phyloP scores from a whole-genome alignment of 108 stramenopile species.

The Chaetoceros muelleri region DNA sequence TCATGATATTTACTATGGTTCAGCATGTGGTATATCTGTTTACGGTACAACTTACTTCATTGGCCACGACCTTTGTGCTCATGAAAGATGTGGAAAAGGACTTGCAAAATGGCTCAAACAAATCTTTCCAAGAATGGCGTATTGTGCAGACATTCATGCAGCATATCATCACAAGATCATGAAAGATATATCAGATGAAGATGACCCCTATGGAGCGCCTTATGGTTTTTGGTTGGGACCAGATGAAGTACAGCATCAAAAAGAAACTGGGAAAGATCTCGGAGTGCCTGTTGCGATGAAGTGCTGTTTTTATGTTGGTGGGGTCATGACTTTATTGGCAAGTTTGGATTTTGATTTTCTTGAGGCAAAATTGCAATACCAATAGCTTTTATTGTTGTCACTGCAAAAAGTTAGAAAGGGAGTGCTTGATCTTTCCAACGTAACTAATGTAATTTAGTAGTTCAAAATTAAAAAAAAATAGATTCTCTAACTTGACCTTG shows the following conservation, averaged over 20 bases:
- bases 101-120: not conserved
- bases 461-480: too few relatives aligned
- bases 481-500: too few relatives aligned
- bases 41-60: not conserved
- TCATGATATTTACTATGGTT: not conserved
- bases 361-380: too few relatives aligned
- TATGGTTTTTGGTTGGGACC: not conserved
- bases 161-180: not conserved
- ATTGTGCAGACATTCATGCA: not conserved
- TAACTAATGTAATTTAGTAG: too few relatives aligned
- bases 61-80: not conserved
- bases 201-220: not conserved
- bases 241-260: not conserved
- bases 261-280: not conserved
- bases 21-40: not conserved
- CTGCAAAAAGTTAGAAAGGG: too few relatives aligned
- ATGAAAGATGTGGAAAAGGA: not conserved
- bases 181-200: not conserved
- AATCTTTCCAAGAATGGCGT: not conserved
- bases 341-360: too few relatives aligned
- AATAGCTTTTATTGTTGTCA: too few relatives aligned
- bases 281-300: not conserved
- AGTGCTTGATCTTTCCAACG: too few relatives aligned
- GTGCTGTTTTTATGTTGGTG: not conserved
- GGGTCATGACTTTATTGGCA: not conserved